A percentile compares a stretch with the other conserved stretches of the same genome.
Conservation (phyloP, 2,329 filamentous ascomycete genomes). For the Paecilomyces fulvus region DNA sequence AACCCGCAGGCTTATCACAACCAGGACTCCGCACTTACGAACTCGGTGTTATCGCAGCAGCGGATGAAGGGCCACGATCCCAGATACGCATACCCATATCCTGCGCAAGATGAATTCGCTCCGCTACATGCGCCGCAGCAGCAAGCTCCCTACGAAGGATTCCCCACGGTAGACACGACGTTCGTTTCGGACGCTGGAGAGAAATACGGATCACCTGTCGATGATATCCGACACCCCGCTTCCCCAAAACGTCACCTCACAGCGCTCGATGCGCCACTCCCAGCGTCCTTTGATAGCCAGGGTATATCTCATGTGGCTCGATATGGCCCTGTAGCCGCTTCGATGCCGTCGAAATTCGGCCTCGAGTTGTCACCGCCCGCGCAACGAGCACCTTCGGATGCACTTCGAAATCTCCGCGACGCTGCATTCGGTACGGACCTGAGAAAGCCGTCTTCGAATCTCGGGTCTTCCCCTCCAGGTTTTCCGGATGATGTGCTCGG, state of each 20-base stretch:
- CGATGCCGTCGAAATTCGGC: constrained; percentile 84
- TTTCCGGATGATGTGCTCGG: constrained; percentile 59
- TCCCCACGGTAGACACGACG: constrained; percentile 50
- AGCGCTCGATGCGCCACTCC: constrained; percentile 85
- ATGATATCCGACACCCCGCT: constrained; percentile 66
- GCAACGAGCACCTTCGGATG: constrained; percentile 56
- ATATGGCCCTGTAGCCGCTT: constrained; percentile 83
- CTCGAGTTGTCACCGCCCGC: constrained; percentile 73
- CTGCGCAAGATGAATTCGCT: constrained; percentile 35
- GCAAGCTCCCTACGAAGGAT: constrained; percentile 39
- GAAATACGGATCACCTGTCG: constrained; percentile 75
- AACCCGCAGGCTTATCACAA: constrained; percentile 55
- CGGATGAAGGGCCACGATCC: constrained; percentile 45
- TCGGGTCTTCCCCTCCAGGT: constrained; percentile 52
- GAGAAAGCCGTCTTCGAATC: constrained; percentile 47
- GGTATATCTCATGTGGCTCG: constrained; percentile 86
- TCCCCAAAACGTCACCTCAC: constrained; percentile 73
- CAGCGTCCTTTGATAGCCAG: constrained; percentile 92
- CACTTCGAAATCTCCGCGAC: constrained; percentile 53
- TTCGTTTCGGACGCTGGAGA: constrained; percentile 51
- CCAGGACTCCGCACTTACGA: constrained; percentile 65
- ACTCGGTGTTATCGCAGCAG: constrained; percentile 59
- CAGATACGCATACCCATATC: constrained; percentile 33
- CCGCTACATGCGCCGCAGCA: constrained; percentile 33
- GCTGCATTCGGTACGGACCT: constrained; percentile 64